Conservation (phyloP, 2,329 filamentous ascomycete genomes). For the Cladosporium sp. region DNA sequence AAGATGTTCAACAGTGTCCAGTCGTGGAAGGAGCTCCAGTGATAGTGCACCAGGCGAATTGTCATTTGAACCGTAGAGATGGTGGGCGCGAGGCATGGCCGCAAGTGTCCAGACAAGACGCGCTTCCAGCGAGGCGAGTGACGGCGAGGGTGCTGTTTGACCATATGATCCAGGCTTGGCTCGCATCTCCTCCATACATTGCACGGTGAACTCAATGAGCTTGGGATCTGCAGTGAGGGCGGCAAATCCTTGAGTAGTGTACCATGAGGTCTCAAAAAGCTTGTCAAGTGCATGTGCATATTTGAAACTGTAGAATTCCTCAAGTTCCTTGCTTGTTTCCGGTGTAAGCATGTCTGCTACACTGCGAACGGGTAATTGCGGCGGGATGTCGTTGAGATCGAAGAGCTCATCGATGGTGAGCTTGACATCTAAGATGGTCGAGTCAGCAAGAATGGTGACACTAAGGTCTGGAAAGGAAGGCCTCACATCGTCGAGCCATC, state of each 20-base stretch:
- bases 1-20: constrained; percentile 72
- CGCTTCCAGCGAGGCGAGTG: constrained; percentile 51
- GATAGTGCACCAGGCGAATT: constrained; percentile 44
- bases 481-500: constrained; percentile 27
- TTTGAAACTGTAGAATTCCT: constrained; percentile 70
- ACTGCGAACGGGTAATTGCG: constrained; percentile 42
- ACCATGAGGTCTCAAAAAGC: constrained; percentile 83
- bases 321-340: constrained; percentile 59
- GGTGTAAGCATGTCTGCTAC: constrained; percentile 34
- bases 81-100: constrained; percentile 35
- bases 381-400: constrained; percentile 56
- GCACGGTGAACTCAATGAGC: constrained; percentile 63
- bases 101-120: constrained; percentile 59
- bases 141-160: constrained; percentile 14
- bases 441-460: constrained; percentile 13
- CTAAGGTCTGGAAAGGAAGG: background rate
- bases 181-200: constrained; percentile 52
- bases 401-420: constrained; percentile 72
- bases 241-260: constrained; percentile 53
- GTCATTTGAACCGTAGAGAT: constrained; percentile 34
- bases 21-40: constrained; percentile 60
- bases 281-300: constrained; percentile 71
- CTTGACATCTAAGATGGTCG: constrained; percentile 29
- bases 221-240: constrained; percentile 52
- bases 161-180: constrained; percentile 17